phyloP scores from a whole-genome alignment of 2,329 filamentous ascomycete genomes.

The Botryotinia calthae region DNA sequence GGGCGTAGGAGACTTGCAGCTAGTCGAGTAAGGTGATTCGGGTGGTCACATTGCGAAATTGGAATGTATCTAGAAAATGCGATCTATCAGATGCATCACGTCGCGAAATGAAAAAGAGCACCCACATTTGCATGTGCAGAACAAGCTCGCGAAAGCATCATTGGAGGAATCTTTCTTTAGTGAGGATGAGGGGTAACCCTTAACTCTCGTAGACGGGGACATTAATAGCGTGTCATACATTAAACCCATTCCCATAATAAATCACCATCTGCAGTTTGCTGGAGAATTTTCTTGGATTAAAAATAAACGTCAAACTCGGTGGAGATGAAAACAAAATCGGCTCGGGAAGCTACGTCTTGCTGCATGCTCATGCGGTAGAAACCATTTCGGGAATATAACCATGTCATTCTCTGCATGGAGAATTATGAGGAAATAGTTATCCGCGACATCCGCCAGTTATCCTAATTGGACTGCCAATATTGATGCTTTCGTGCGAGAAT shows the following conservation, averaged over 20 bases:
- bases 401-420: constrained; percentile 19
- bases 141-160: background rate
- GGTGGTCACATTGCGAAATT: constrained; percentile 3
- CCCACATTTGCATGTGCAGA: constrained; percentile 17
- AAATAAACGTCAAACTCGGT: constrained; percentile 13
- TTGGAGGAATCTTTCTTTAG: background rate
- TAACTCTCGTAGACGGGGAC: background rate
- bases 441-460: constrained; percentile 13
- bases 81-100: constrained; percentile 20
- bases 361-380: constrained; percentile 14
- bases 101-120: background rate
- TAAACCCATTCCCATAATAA: background rate
- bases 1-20: background rate
- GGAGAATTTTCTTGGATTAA: background rate
- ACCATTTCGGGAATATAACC: constrained; percentile 19
- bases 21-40: constrained; percentile 11
- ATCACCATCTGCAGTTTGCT: background rate
- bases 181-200: constrained; percentile 10
- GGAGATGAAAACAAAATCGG: constrained; percentile 14
- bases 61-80: constrained; percentile 16
- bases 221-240: background rate
- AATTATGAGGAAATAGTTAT: constrained; percentile 1
- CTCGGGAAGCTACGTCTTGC: constrained; percentile 10
- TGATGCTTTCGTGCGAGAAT: background rate
- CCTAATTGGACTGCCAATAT: constrained; percentile 4